Percentiles rank a stretch among this genome's conserved stretches.
phyloP scores from a whole-genome alignment of 179 eudicot genomes.

The Camellia oleifera region DNA sequence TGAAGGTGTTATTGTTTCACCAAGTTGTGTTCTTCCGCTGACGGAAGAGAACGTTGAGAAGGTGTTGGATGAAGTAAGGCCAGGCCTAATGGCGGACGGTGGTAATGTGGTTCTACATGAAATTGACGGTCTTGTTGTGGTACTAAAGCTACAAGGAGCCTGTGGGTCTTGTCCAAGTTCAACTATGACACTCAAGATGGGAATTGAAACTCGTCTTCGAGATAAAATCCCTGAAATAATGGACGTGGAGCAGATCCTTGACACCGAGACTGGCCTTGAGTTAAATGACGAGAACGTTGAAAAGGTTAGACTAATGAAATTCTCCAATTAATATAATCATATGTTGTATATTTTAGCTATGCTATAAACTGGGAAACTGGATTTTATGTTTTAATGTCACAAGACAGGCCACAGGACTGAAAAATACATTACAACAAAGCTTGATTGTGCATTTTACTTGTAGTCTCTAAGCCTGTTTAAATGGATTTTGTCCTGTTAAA shows the following conservation, averaged over 20 bases:
- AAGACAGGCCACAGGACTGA: neutral
- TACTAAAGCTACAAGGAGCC: constrained; percentile 90
- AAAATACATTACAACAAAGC: neutral
- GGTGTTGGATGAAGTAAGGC: constrained; percentile 87
- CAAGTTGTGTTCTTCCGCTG: constrained; percentile 70
- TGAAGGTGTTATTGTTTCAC: constrained; percentile 48
- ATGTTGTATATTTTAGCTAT: neutral
- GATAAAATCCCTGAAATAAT: constrained; percentile 92
- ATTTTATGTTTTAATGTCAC: neutral
- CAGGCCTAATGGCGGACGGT: constrained; percentile 93
- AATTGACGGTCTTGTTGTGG: constrained; percentile 86
- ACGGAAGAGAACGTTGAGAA: constrained; percentile 94
- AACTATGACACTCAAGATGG: constrained; percentile 87
- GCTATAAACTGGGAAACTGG: neutral
- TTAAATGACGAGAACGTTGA: constrained; percentile 85
- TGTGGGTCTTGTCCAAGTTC: constrained; percentile 99
- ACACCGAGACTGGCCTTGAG: constrained; percentile 89
- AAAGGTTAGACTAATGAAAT: constrained; percentile 42
- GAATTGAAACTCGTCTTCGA: constrained; percentile 73
- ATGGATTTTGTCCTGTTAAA: neutral
- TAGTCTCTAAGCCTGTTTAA: neutral
- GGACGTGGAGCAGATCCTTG: constrained; percentile 82
- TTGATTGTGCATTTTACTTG: neutral
- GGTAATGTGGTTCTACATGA: constrained; percentile 92
- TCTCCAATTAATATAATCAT: neutral